Base-by-base conservation (phyloP, 768 basidiomycete genomes). In the Calvatia gigantea region DNA sequence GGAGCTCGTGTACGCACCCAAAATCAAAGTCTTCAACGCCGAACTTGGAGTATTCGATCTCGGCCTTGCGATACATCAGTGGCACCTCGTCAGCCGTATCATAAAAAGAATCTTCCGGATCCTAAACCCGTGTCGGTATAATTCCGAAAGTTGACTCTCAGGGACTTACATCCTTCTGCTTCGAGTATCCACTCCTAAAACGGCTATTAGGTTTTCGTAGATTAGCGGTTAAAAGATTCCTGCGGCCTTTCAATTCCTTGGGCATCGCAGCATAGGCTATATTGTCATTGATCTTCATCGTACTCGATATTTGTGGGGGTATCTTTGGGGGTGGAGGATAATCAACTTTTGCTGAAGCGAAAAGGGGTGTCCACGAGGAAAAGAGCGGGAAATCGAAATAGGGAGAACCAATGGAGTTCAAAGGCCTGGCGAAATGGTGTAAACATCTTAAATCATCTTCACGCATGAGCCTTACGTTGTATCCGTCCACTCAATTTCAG, bases 1-100 rank as follows among this genome's bases (percentile, higher is more conserved):
- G 31, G 15, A 38, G 17, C 27, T 48, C n/a, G 27, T 44, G 37
- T 31, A 68, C 80, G 54, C 67, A 93, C 94, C 82, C 96, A 64
- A 99, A 99, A 70, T 99, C 97, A 64, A 99, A 99, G 70, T 99
- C 96, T 67, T 98, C 96, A 15, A 98, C 92, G 3, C 96, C 96
- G 64, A 99, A 99, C 65, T 95, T 96, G 35, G 92, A 95, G 67
- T 99, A 99, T 69, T 95, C 93, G 64, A 99, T 99, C 71, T 98
- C 95, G 14, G 97, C 94, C 63, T 87, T 88, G 56, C 90, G 85
- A 68, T 97, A 99, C 58, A 85, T 80, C 53, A 80, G 82, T 0
- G 95, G 92, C 45, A 94, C 81, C 27, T 83, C 79, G 33, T 80
- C 83, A 27, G 75, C 76, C 17, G 69, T 73, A 49, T 80, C 75